These are phyloP conservation scores for Ceratocystis huliohia DNA, from an alignment of 2,329 filamentous ascomycete species.

Conservation along the genomic window DNA sequence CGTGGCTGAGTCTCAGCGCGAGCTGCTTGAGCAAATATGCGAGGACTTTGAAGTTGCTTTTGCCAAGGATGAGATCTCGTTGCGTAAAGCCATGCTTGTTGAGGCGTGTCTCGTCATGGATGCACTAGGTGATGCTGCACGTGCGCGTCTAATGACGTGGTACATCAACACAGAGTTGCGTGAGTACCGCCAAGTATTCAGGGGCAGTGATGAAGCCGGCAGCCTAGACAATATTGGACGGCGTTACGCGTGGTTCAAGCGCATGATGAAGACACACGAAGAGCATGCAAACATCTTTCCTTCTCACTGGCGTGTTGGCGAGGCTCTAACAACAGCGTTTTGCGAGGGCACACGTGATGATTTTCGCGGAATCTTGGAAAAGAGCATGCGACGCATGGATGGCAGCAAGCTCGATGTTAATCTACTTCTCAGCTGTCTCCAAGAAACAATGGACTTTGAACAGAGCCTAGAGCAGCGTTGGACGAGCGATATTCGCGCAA, in stretches of 20 bases:
- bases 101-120: conserved; percentile 94
- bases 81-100: conserved; percentile 56
- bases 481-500: conserved; percentile 57
- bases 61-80: conserved; percentile 68
- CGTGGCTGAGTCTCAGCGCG: conserved; percentile 83
- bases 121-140: conserved; percentile 77
- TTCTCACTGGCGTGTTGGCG: conserved; percentile 74
- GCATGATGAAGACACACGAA: conserved; percentile 91
- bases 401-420: conserved; percentile 78
- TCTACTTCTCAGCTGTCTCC: conserved; percentile 72
- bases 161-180: conserved; percentile 95
- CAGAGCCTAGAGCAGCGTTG: conserved; percentile 80
- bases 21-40: conserved; percentile 92
- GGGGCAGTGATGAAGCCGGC: conserved; percentile 91
- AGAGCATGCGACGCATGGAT: conserved; percentile 65
- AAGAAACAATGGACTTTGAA: conserved; percentile 95
- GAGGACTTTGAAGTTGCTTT: conserved; percentile 97
- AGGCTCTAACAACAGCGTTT: conserved; percentile 79
- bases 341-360: conserved; percentile 93
- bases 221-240: conserved; percentile 93
- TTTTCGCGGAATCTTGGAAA: conserved; percentile 83
- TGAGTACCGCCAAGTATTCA: conserved; percentile 90
- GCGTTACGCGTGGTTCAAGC: conserved; percentile 89
- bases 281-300: conserved; percentile 87
- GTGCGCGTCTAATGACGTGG: conserved; percentile 76